Evolutionary conservation across 2,329 filamentous ascomycete genomes (phyloP), one percentile per base, ranked within the genome.

Genomic region (Cladosporium sp.): DNA sequence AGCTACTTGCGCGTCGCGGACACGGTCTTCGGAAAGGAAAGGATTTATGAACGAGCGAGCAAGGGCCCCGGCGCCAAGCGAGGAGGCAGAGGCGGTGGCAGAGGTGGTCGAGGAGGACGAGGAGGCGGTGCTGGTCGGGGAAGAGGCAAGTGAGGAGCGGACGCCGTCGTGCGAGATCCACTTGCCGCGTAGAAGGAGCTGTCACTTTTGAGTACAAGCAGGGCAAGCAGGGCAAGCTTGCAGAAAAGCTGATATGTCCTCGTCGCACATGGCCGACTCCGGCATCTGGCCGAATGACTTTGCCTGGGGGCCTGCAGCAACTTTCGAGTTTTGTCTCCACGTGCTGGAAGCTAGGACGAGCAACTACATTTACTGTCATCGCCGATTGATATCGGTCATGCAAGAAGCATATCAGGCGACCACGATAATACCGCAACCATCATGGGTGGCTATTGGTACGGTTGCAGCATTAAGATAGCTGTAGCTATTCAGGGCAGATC

Each of bases 1-100:
- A 98, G 94, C 76, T 98, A 94, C 75, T 82, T 97, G 73, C 83
- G 91, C 28, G 84, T 97, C 66, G 88, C 86, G 1, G 93, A 98
- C 80, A 88, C 88, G 12, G 89, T 89, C 0, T 97, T 97, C 78
- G 89, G 76, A 1, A 72, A 74, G 68, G 92, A 96, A 77, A 87
- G 80, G 76, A 73, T 97, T 44, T 92, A 88, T 72, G 86, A 89
- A 73, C 80, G 86, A 61, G 67, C 56, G 84, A 84, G 69, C 80
- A 83, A 75, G 69, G 73, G 69, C 70, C 66, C 67, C 2, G 69
- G 71, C 26, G 73, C 68, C 1, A 76, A 74, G 59, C 69, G 74
- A 65, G 73, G 78, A 64, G 72, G 78, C 46, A 72, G 78, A 75
- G 69, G 82, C 75, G 70, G 80, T 72, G 75, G 76, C 5, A 70